phyloP scores from a whole-genome alignment of 2,329 filamentous ascomycete genomes.

The Emergomyces orientalis region DNA sequence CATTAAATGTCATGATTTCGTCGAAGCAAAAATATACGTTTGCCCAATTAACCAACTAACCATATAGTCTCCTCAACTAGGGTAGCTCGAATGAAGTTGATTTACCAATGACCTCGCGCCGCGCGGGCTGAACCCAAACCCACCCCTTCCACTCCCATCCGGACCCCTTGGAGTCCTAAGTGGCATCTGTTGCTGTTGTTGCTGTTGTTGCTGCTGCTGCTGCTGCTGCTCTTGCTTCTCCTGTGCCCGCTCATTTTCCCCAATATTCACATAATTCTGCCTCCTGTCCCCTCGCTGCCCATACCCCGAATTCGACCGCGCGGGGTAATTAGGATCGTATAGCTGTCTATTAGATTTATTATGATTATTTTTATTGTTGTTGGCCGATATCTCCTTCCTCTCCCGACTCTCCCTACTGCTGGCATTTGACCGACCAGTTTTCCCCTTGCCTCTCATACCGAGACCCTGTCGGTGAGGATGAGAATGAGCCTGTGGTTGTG shows the following conservation, averaged over 20 bases:
- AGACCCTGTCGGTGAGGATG: conserved; percentile 24
- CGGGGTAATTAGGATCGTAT: conserved; percentile 65
- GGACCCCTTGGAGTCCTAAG: conserved; percentile 69
- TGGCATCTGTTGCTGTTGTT: conserved; percentile 45
- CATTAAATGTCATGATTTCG: neutral
- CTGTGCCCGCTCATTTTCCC: neutral
- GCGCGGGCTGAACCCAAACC: conserved; percentile 64
- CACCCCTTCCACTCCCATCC: conserved; percentile 64
- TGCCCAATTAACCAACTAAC: neutral
- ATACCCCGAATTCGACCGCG: conserved; percentile 50
- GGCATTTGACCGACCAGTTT: conserved; percentile 9
- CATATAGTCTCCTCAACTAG: neutral
- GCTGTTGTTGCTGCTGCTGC: conserved; percentile 21
- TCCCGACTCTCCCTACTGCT: conserved; percentile 35
- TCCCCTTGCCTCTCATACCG: conserved; percentile 43
- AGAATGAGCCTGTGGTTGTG: conserved; percentile 12
- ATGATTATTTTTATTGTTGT: neutral
- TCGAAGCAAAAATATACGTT: neutral
- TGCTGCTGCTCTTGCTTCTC: conserved; percentile 19
- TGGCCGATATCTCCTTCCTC: conserved; percentile 34
- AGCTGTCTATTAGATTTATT: conserved; percentile 46
- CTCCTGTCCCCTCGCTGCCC: conserved; percentile 29
- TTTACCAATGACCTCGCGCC: conserved; percentile 39
- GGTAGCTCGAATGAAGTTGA: neutral
- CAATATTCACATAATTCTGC: neutral